A percentile compares a stretch with the other conserved stretches of the same genome.
phyloP scores from a whole-genome alignment of 257 asterid genomes.

The Gentiana dahurica region DNA sequence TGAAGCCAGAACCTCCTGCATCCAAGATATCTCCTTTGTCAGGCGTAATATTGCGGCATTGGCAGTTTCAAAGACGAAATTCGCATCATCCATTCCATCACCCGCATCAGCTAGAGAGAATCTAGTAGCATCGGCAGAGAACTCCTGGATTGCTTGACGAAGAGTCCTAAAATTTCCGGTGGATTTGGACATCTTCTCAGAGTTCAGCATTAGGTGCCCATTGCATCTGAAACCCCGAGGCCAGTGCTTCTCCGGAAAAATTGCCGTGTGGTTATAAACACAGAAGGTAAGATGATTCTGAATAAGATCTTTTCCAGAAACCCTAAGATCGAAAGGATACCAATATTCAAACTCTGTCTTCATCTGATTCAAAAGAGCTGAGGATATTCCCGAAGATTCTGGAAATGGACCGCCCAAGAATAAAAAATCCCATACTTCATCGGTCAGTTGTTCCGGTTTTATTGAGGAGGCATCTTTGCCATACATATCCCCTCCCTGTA shows the following conservation, averaged over 20 bases:
- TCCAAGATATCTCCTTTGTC: slow-evolving; percentile 82
- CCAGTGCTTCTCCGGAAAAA: slow-evolving; percentile 73
- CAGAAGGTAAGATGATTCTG: slow-evolving; percentile 89
- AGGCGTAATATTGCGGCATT: slow-evolving; percentile 88
- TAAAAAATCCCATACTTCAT: slow-evolving; percentile 87
- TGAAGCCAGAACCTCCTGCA: slow-evolving; percentile 60
- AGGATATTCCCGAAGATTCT: slow-evolving; percentile 40
- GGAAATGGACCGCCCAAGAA: slow-evolving; percentile 59
- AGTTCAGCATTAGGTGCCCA: slow-evolving; percentile 82
- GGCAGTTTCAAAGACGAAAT: slow-evolving; percentile 83
- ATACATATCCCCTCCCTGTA: slow-evolving; percentile 76
- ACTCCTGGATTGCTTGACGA: slow-evolving; percentile 78
- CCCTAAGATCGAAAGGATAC: slow-evolving; percentile 95
- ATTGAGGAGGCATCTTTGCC: slow-evolving; percentile 53
- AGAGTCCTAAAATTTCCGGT: slow-evolving; percentile 89
- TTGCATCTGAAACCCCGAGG: slow-evolving; percentile 90
- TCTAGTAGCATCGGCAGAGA: slow-evolving; percentile 94
- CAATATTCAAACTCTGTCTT: slow-evolving; percentile 87
- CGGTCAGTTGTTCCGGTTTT: slow-evolving; percentile 77
- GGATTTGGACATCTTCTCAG: slow-evolving; percentile 96
- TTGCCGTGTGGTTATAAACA: slow-evolving; percentile 72
- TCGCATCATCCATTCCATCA: slow-evolving; percentile 96
- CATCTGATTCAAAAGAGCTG: slow-evolving; percentile 57
- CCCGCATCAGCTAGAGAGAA: slow-evolving; percentile 98
- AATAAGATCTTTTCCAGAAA: slow-evolving; percentile 91